Base-by-base conservation (phyloP, 2,329 filamentous ascomycete genomes). In the Trichocomaceae sp. region DNA sequence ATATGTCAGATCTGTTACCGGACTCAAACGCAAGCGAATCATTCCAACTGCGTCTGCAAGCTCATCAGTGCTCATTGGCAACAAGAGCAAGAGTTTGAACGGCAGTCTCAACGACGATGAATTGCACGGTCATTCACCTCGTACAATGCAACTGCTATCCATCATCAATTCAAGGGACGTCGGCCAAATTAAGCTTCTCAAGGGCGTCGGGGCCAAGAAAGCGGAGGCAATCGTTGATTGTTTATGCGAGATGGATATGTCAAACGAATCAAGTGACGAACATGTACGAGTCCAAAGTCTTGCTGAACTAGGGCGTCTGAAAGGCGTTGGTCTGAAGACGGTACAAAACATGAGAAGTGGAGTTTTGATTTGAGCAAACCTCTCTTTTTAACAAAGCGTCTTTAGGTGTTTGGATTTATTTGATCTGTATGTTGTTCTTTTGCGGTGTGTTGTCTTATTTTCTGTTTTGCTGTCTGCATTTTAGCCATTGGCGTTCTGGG, bases 141-240 rank as follows among this genome's bases (percentile, higher is more conserved):
- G 75, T 15, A 75, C 74, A 10, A 62, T 67, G 41, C 69, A 73
- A 44, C 66, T 78, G 9, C 66, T 78, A 5, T 70, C 70, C 9
- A 68, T 77, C 35, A 71, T 78, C 58, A 78, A 78, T 58, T 72
- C 72, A 1, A 65, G 75, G 7, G 72, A 77, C 49, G 62, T 77
- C 15, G 66, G 63, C 49, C 71, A 73, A 60, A 77, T 78, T 58
- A 75, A 73, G 60, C 59, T 73, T 9, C 65, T 78, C 7, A 75
- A 73, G 52, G 76, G 75, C 12, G 70, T 78, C 6, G 75, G 75
- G 1, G 67, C 66, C 8, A 77, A 76, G 57, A 77, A 75, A 58
- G 75, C 75, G 3, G 75, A 77, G 57, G 70, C 72, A 1, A 77
- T 78, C 51, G 72, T 77, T 20, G 71, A 77, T 57, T 75, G 72